Evolutionary conservation across 2,329 filamentous ascomycete species (phyloP).

Genomic region (Trichoderma hamatum): DNA sequence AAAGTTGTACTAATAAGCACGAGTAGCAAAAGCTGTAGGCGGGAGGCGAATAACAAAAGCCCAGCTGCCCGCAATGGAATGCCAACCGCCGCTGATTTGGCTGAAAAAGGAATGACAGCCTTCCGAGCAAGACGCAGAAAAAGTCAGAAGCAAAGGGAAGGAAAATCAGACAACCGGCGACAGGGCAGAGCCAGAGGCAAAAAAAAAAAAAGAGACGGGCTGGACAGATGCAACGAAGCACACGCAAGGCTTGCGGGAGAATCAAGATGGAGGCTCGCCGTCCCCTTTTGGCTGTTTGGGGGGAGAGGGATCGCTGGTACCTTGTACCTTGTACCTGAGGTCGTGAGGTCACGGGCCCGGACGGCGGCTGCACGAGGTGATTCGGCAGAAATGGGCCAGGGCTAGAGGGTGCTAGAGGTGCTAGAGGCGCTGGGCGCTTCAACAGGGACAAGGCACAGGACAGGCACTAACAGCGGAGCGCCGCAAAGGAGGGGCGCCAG

Average conservation of each 20-base stretch:
- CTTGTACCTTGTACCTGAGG: slow-evolving; percentile 28
- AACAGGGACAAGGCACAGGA: slow-evolving; percentile 2
- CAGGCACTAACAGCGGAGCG: not conserved
- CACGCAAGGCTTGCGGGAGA: slow-evolving; percentile 22
- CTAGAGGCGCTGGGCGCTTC: not conserved
- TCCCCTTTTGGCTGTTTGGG: slow-evolving; percentile 23
- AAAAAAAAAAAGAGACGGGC: not conserved
- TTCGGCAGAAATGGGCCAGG: slow-evolving; percentile 27
- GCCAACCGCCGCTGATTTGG: slow-evolving; percentile 18
- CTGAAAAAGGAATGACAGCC: slow-evolving; percentile 23
- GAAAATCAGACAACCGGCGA: slow-evolving; percentile 23
- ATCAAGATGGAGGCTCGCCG: slow-evolving; percentile 21
- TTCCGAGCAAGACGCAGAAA: slow-evolving; percentile 16
- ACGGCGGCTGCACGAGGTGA: slow-evolving; percentile 28
- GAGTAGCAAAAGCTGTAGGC: not conserved
- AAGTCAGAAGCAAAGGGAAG: slow-evolving; percentile 15
- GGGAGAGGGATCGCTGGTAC: slow-evolving; percentile 12
- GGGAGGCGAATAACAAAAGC: slow-evolving; percentile 10
- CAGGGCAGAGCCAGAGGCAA: slow-evolving; percentile 10
- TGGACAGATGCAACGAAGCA: slow-evolving; percentile 27
- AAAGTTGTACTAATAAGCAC: not conserved
- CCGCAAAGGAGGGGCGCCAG: slow-evolving; percentile 11
- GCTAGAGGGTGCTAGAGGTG: not conserved
- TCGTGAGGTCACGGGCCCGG: slow-evolving; percentile 36
- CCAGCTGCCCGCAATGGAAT: slow-evolving; percentile 16